Conservation (phyloP, 345 rosid genomes). For the Noccaea bulbosa region DNA sequence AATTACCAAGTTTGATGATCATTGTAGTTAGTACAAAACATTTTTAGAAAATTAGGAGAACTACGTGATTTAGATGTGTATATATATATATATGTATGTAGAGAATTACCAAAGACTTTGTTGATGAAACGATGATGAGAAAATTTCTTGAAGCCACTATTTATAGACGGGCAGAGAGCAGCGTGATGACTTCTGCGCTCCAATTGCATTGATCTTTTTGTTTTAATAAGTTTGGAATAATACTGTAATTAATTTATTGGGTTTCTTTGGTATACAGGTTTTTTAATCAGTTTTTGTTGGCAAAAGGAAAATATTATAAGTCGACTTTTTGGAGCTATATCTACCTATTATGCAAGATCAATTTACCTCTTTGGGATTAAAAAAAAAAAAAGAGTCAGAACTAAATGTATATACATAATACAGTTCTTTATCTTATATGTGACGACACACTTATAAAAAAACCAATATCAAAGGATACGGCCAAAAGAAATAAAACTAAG, state of each 20-base stretch:
- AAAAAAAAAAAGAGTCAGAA: background rate
- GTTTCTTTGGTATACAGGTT: constrained; percentile 22
- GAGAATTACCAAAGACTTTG: constrained; percentile 16
- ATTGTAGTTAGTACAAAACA: background rate
- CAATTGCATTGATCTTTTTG: constrained; percentile 15
- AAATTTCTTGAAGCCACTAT: constrained; percentile 35
- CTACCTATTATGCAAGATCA: constrained; percentile 1
- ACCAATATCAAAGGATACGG: constrained; percentile 10
- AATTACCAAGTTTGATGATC: background rate
- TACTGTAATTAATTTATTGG: constrained; percentile 12
- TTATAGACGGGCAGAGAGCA: constrained; percentile 27
- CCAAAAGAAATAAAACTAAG: background rate
- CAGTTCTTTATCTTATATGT: background rate
- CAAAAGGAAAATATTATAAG: background rate
- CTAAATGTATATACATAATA: background rate
- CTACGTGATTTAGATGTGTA: background rate
- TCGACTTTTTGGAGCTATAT: constrained; percentile 5
- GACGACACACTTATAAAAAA: constrained; percentile 1
- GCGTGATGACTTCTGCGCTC: background rate
- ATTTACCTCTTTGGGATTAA: constrained; percentile 24
- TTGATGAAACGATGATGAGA: constrained; percentile 29
- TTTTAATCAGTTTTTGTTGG: background rate
- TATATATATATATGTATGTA: constrained; percentile 4
- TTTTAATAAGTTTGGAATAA: constrained; percentile 34
- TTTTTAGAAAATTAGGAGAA: background rate